A percentile compares a stretch with the other conserved stretches of the same genome.
Conservation (phyloP, 2,329 filamentous ascomycete genomes). For the Aspergillus tamarii region DNA sequence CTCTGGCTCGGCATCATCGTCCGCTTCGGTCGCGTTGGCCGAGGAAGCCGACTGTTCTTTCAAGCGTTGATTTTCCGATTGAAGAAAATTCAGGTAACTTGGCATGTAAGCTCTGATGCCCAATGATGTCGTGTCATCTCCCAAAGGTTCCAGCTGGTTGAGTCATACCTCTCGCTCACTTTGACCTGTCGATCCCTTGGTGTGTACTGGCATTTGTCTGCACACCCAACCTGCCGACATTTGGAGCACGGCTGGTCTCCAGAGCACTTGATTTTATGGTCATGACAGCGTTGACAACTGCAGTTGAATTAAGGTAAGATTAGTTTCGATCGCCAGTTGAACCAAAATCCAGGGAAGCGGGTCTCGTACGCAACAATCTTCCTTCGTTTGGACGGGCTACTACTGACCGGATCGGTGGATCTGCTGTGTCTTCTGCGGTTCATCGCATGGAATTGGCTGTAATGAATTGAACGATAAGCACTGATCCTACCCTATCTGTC, state of each 20-base stretch:
- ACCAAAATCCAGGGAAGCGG: neutral
- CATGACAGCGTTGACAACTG: conserved; percentile 49
- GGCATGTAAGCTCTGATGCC: conserved; percentile 11
- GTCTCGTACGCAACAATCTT: conserved; percentile 37
- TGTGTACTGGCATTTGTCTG: conserved; percentile 45
- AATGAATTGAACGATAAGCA: neutral
- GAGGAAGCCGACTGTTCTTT: conserved; percentile 34
- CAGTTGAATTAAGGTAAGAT: neutral
- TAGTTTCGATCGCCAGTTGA: neutral
- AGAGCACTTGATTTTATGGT: conserved; percentile 53
- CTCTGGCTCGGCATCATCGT: conserved; percentile 17
- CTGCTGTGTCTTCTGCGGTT: conserved; percentile 18
- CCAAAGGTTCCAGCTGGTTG: neutral
- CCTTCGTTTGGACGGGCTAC: conserved; percentile 25
- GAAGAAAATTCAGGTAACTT: conserved; percentile 39
- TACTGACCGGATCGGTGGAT: conserved; percentile 14
- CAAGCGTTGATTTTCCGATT: conserved; percentile 37
- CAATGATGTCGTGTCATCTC: neutral
- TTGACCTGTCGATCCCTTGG: conserved; percentile 48
- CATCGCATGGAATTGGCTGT: conserved; percentile 7
- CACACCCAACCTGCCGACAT: conserved; percentile 42
- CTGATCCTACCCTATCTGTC: neutral
- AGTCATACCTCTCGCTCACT: conserved; percentile 39
- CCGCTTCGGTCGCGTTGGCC: conserved; percentile 29
- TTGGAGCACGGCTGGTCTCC: conserved; percentile 48